These are phyloP conservation scores for Sclerotinia subarctica DNA, from an alignment of 2,329 filamentous ascomycete species.

Conservation along the genomic window DNA sequence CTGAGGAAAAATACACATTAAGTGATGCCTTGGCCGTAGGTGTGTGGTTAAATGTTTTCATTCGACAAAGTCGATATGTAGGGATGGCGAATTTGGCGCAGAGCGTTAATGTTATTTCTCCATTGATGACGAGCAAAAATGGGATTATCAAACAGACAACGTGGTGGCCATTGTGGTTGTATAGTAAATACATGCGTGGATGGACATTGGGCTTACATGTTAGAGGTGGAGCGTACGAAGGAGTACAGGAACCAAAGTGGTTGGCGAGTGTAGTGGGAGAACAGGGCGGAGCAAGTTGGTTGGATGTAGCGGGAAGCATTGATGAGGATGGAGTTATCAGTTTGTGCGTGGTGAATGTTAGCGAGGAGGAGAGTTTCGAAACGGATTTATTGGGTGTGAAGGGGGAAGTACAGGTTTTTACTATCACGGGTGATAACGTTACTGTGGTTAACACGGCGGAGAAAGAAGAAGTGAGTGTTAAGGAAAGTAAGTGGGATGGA, in stretches of 20 bases:
- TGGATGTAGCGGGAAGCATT: conserved; percentile 64
- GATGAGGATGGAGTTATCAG: conserved; percentile 58
- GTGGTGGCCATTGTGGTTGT: conserved; percentile 61
- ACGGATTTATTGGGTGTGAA: conserved; percentile 57
- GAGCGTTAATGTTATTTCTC: conserved; percentile 65
- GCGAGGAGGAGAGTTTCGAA: conserved; percentile 57
- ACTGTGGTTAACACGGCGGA: conserved; percentile 60
- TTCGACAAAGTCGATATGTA: conserved; percentile 58
- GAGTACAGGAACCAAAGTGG: conserved; percentile 64
- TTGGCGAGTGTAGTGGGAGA: conserved; percentile 61
- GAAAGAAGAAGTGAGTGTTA: conserved; percentile 59
- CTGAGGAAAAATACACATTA: conserved; percentile 61
- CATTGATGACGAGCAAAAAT: conserved; percentile 58
- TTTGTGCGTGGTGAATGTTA: conserved; percentile 71
- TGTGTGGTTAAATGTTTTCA: conserved; percentile 62
- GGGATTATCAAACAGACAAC: conserved; percentile 62
- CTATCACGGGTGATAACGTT: conserved; percentile 56
- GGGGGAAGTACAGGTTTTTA: conserved; percentile 56
- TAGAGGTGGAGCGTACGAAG: conserved; percentile 59
- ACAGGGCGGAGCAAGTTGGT: conserved; percentile 54
- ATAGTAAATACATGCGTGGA: conserved; percentile 69
- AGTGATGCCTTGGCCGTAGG: conserved; percentile 62
- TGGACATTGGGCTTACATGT: conserved; percentile 66
- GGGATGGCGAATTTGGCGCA: conserved; percentile 68
- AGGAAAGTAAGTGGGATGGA: conserved; percentile 62